Conservation (phyloP, 192 early-diverging fungal species). For the Radiomyces spectabilis region DNA sequence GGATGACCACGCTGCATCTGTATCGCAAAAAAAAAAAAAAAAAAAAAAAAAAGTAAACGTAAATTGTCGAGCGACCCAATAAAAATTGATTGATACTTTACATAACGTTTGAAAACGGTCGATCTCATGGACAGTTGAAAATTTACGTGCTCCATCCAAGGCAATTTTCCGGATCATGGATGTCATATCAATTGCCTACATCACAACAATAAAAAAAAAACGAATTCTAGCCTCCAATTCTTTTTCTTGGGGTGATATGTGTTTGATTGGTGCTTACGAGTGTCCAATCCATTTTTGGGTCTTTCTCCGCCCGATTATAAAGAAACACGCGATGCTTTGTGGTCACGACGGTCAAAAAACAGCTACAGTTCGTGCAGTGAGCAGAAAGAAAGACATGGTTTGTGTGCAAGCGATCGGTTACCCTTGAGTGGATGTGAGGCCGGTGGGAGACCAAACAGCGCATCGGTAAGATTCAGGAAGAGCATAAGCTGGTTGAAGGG, state of each 20-base stretch:
- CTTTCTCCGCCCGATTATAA: not conserved
- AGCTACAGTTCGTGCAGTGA: not conserved
- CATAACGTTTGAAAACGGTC: slow-evolving; percentile 3
- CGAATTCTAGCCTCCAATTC: not conserved
- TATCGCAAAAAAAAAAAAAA: not conserved
- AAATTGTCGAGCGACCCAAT: not conserved
- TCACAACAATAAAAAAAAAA: not conserved
- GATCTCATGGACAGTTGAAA: not conserved
- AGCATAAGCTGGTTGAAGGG: not conserved
- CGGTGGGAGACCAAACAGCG: slow-evolving; percentile 6
- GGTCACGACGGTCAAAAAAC: slow-evolving; percentile 1
- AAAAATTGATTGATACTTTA: not conserved
- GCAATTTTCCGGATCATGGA: not conserved
- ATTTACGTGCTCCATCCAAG: not conserved
- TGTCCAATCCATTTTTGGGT: not conserved
- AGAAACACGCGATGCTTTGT: slow-evolving; percentile 1
- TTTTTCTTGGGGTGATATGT: not conserved
- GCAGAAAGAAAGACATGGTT: not conserved
- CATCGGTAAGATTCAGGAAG: not conserved
- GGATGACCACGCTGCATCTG: slow-evolving; percentile 1
- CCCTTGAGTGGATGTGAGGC: not conserved
- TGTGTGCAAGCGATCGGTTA: not conserved
- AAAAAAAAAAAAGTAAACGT: not conserved
- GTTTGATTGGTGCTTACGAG: not conserved
- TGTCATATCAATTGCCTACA: not conserved